Evolutionary conservation across 2,329 filamentous ascomycete species (phyloP), one percentile per base, ranked within the genome.

Genomic region (Emmonsiellopsis sp.): DNA sequence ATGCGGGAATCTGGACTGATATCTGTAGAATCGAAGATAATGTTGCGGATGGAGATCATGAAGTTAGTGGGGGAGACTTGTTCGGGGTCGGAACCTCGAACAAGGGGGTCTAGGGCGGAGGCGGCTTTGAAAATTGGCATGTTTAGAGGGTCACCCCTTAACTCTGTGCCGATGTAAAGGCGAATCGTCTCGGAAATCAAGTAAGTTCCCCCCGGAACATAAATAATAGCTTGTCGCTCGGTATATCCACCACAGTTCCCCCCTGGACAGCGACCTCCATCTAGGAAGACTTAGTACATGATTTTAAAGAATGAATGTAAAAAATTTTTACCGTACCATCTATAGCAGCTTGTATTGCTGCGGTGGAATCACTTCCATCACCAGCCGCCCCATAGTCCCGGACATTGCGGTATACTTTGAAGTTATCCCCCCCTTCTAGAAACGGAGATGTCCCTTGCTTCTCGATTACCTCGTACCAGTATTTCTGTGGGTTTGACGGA

Each of bases 41-140:
- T 86, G 74, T 92, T 92, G 65, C 87, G 85, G 59, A 92, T 75
- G 67, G 89, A 84, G 53, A 38, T 38, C 35, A 38, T 38, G 35
- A 38, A 38, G 13, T 9, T 38, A 7, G 35, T 38, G 87, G 85
- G 76, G 87, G 90, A 74, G 92, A 92, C 76, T 91, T 91, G 70
- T 79, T 80, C 69, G 89, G 85, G 72, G 90, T 90, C 63, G 84
- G 85, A 1, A 88, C 79, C 66, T 96, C 91, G 60, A 97, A 86
- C 52, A 97, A 80, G 43, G 87, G 91, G 75, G 96, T 94, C 46
- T 92, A 46, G 20, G 13, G 51, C 37, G 35, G 32, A 26, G 26
- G 34, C n/a, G 10, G 53, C 45, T n/a, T 38, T 38, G 9, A 38
- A 38, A 38, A 38, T n/a, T n/a, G 35, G 35, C 35, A 38, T 38